These are phyloP conservation scores for Cymbomonas tetramitiformis DNA, from an alignment of 139 green algal genomes.

Conservation along the genomic window DNA sequence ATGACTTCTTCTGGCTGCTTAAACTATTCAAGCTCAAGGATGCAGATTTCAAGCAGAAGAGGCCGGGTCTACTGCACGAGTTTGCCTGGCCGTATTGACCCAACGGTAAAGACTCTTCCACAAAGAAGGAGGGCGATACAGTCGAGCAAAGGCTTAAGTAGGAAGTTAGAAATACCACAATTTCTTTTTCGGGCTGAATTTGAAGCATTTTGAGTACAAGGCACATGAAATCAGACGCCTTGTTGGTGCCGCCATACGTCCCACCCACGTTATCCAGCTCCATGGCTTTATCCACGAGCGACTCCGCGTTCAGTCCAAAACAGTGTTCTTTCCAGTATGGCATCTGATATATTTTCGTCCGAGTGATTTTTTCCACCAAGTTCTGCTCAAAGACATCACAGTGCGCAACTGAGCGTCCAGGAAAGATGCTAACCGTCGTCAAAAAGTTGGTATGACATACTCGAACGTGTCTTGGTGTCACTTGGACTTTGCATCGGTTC, in stretches of 20 bases:
- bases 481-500: neutral
- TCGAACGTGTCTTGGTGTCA: neutral
- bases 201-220: slow-evolving; percentile 94
- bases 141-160: too few relatives aligned
- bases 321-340: slow-evolving; percentile 96
- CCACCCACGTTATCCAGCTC: slow-evolving; percentile 60
- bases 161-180: too few relatives aligned
- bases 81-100: neutral
- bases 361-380: slow-evolving; percentile 14
- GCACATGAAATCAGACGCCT: slow-evolving; percentile 82
- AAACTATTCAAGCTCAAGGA: too few relatives aligned
- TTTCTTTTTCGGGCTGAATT: slow-evolving; percentile 91
- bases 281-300: slow-evolving; percentile 84
- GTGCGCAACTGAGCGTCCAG: neutral
- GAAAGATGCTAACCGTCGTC: neutral
- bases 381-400: slow-evolving; percentile 4
- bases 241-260: slow-evolving; percentile 65
- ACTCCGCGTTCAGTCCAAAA: slow-evolving; percentile 85
- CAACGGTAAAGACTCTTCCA: neutral
- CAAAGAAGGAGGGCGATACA: too few relatives aligned
- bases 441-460: neutral
- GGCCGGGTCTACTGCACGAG: neutral
- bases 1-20: too few relatives aligned
- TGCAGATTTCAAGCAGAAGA: too few relatives aligned
- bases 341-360: slow-evolving; percentile 14